phyloP scores from a whole-genome alignment of 352 stramenopile species.

The Phytophthora uliginosa region DNA sequence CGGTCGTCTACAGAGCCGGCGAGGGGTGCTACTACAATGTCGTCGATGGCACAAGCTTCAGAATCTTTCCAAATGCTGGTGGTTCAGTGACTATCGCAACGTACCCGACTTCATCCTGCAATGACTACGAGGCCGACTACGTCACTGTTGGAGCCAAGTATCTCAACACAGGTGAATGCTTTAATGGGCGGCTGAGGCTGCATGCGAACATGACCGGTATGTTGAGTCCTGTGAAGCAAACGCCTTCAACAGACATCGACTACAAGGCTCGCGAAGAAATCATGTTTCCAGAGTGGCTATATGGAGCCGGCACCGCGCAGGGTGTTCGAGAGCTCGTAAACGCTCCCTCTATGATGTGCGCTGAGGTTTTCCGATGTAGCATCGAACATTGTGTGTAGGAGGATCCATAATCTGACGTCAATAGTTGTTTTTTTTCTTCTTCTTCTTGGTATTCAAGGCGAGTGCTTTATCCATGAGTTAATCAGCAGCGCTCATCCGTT shows the following conservation, averaged over 20 bases:
- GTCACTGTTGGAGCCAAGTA: conserved; percentile 21
- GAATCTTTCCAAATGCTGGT: conserved; percentile 8
- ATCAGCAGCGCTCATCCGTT: conserved; percentile 18
- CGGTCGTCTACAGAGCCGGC: conserved; percentile 13
- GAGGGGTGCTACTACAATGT: conserved; percentile 7
- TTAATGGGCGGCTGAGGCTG: conserved; percentile 5
- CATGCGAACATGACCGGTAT: conserved; percentile 9
- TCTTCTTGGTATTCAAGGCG: not conserved
- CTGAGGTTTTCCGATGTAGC: not conserved
- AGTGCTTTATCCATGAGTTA: not conserved
- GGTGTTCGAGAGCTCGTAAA: conserved; percentile 17
- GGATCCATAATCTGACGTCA: no score
- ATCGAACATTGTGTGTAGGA: not conserved
- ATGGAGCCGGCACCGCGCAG: conserved; percentile 12
- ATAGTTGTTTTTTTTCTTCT: not conserved
- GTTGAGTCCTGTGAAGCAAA: not conserved
- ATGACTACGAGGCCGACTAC: conserved; percentile 11
- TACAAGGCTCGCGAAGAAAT: conserved; percentile 17
- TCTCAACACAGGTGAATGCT: conserved; percentile 17
- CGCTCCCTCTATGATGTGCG: no score
- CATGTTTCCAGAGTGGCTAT: conserved; percentile 23
- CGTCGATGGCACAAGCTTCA: conserved; percentile 4
- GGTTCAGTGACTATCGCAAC: conserved; percentile 17
- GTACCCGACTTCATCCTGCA: conserved; percentile 9
- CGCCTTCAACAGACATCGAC: not conserved